Conservation (phyloP, 306 rosid genomes). For the Cucurbita maxima region DNA sequence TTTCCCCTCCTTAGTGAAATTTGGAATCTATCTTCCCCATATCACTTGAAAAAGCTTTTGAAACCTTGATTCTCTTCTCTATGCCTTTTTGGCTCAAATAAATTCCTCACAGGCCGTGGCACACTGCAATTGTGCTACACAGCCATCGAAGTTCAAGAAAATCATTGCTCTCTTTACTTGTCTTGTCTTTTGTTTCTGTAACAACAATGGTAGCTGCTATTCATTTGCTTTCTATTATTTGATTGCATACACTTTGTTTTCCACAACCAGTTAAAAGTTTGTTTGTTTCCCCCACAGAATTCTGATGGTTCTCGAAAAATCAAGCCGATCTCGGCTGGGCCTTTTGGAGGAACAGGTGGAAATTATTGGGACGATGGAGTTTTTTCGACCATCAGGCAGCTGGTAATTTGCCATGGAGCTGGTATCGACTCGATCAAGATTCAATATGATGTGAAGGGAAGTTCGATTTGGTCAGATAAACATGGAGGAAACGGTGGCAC, state of each 20-base stretch:
- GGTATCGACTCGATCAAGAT: constrained; percentile 64
- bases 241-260: neutral
- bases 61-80: neutral
- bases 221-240: neutral
- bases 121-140: neutral
- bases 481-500: constrained; percentile 77
- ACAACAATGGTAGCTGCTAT: constrained; percentile 1
- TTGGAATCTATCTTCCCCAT: neutral
- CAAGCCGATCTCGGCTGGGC: constrained; percentile 37
- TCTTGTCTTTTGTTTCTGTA: neutral
- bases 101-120: neutral
- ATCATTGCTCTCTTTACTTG: neutral
- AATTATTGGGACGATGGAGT: constrained; percentile 55
- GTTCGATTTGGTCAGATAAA: constrained; percentile 51
- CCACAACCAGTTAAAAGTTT: neutral
- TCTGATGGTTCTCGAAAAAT: constrained; percentile 12
- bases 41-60: constrained; percentile 2
- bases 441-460: constrained; percentile 50
- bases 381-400: constrained; percentile 46
- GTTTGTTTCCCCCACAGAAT: neutral
- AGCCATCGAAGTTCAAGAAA: neutral
- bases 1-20: constrained; percentile 16
- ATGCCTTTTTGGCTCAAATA: neutral
- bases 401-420: constrained; percentile 48
- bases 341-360: constrained; percentile 69